Evolutionary conservation across 2,329 filamentous ascomycete genomes (phyloP).

Genomic region (Claviceps citrina): DNA sequence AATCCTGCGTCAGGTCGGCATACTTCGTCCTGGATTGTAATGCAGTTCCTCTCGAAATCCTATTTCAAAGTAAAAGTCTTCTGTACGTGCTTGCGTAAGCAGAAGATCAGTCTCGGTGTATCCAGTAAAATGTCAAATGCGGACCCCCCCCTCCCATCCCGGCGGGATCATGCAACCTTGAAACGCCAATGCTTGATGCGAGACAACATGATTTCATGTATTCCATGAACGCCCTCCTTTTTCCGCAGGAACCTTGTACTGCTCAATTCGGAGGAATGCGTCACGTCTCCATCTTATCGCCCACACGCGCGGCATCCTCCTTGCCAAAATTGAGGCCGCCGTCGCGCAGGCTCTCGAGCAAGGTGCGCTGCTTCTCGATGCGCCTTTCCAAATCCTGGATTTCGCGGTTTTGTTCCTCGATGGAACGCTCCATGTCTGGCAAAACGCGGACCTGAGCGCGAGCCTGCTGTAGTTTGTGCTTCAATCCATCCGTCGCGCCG

Average conservation of each 20-base stretch:
- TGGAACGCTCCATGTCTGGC: constrained; percentile 52
- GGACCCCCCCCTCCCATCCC: too few relatives aligned
- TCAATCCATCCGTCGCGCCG: constrained; percentile 61
- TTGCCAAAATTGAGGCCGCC: constrained; percentile 23
- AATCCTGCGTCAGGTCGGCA: constrained; percentile 41
- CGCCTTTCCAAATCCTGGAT: constrained; percentile 49
- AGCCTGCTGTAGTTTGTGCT: constrained; percentile 71
- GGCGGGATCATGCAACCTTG: not conserved
- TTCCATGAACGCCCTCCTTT: not conserved
- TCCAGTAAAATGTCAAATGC: not conserved
- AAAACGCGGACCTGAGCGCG: constrained; percentile 47
- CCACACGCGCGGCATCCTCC: constrained; percentile 14
- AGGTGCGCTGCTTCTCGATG: constrained; percentile 45
- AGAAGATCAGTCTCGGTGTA: not conserved
- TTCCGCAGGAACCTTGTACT: not conserved
- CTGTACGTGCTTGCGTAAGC: not conserved
- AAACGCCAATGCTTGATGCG: not conserved
- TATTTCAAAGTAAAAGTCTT: not conserved
- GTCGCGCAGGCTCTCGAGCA: constrained; percentile 39
- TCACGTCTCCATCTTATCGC: constrained; percentile 27
- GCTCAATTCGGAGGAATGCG: not conserved
- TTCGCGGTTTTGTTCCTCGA: constrained; percentile 57
- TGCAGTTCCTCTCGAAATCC: not conserved
- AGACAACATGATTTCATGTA: not conserved
- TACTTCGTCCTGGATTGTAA: constrained; percentile 11